Evolutionary conservation across 371 early-diverging fungal genomes (phyloP), one percentile per base, ranked within the genome.

Genomic region (Pancytospora epiphaga): DNA sequence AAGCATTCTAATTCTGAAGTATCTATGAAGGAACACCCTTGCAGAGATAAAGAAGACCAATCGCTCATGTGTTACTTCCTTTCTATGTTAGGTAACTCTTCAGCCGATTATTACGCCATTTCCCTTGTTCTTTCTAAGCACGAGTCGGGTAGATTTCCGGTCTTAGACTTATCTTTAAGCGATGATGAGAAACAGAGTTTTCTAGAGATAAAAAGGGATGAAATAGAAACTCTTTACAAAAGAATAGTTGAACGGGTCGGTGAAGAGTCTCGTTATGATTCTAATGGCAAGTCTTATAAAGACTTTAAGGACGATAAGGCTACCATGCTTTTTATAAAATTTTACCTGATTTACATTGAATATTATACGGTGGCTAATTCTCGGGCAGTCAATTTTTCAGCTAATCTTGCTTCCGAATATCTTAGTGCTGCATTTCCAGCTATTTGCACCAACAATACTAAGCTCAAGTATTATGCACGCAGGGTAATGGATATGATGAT

Each of bases 401-500:
- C 4, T 15, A 38, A 30, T 40, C 19, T 30, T 15, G 62, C 36
- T 22, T 6, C 34, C 22, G 62, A 12, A 30, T 29, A 33, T 19
- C 19, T 67, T 3, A 4, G 2, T 3, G 40, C n/a, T 22, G 3
- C 51, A 32, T 67, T 67, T 47, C 4, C 36, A 3, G 47, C 60
- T n/a, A 32, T 34, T 4, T 67, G 68, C 61, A 39, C 61, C 3
- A 67, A 67, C 34, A 49, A n/a, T 3, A 58, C 3, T 27, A 56
- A 56, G 40, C 4, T 62, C 58, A 65, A 65, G 57, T 33, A 65
- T 39, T 62, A 19, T 57, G 9, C 6, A n/a, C 29, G 3, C 3
- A 56, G 50, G 58, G 50, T 27, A 25, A 62, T 65, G 6, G 60
- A 57, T 4, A n/a, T n/a, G 19, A 27, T 32, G 15, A 9, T 62